Conservation (phyloP, 2,329 filamentous ascomycete species). For the Tolypocladium tropicale region DNA sequence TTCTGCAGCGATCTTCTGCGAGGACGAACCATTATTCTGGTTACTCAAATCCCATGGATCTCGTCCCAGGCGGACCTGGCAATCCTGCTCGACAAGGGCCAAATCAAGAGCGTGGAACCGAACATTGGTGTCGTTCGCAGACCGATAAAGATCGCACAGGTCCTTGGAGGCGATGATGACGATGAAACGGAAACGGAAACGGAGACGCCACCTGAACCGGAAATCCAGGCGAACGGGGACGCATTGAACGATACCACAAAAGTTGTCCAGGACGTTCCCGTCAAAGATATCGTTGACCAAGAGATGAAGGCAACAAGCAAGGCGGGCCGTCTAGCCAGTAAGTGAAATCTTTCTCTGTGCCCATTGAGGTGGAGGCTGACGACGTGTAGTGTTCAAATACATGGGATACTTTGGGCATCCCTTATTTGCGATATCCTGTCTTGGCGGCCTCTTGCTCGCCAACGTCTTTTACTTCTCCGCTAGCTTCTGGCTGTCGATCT, state of each 20-base stretch:
- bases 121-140: slow-evolving; percentile 35
- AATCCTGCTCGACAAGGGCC: slow-evolving; percentile 35
- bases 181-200: slow-evolving; percentile 15
- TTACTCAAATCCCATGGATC: slow-evolving; percentile 46
- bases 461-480: slow-evolving; percentile 31
- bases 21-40: slow-evolving; percentile 44
- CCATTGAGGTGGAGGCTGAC: slow-evolving; percentile 5
- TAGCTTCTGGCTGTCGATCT: slow-evolving; percentile 39
- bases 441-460: slow-evolving; percentile 28
- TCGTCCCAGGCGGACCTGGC: slow-evolving; percentile 38
- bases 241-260: slow-evolving; percentile 20
- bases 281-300: slow-evolving; percentile 33
- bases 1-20: slow-evolving; percentile 45
- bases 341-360: slow-evolving; percentile 8
- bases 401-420: slow-evolving; percentile 40
- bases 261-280: slow-evolving; percentile 22
- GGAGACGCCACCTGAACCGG: slow-evolving; percentile 12
- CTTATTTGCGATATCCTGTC: slow-evolving; percentile 27
- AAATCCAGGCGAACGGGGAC: slow-evolving; percentile 17
- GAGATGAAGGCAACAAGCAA: slow-evolving; percentile 37
- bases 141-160: slow-evolving; percentile 31
- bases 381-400: slow-evolving; percentile 33
- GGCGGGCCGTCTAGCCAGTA: slow-evolving; percentile 33
- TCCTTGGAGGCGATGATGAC: slow-evolving; percentile 25
- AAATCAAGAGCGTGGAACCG: slow-evolving; percentile 27